phyloP scores from a whole-genome alignment of 1,139 yeast species.

The Pichia sp. region DNA sequence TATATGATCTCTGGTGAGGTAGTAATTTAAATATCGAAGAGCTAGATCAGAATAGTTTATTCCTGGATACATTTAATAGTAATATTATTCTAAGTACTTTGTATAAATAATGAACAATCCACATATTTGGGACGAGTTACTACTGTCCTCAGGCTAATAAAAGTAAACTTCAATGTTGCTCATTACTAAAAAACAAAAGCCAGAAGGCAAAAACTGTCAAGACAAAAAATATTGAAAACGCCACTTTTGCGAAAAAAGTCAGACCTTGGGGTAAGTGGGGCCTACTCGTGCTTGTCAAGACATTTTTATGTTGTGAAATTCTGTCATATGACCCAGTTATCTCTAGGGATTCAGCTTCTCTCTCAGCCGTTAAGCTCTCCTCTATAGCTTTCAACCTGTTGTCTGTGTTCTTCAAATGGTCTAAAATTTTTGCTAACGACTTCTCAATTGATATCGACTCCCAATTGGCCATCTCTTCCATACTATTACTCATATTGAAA shows the following conservation, averaged over 20 bases:
- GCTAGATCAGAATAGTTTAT: background rate
- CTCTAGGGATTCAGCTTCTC: background rate
- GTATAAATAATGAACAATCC: background rate
- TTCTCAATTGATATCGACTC: background rate
- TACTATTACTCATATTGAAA: background rate
- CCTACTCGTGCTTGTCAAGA: background rate
- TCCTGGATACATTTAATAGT: background rate
- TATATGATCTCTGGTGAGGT: background rate
- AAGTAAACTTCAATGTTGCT: background rate
- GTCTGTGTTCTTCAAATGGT: background rate
- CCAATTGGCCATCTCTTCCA: background rate
- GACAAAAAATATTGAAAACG: background rate
- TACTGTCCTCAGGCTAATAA: background rate
- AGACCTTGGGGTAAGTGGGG: background rate
- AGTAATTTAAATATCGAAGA: background rate
- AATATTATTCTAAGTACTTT: background rate
- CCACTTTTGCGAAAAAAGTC: background rate
- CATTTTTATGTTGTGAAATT: background rate
- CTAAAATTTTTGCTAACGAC: background rate
- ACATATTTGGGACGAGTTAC: background rate
- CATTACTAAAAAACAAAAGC: background rate
- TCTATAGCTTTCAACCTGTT: background rate
- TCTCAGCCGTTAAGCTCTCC: background rate
- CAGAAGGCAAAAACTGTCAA: background rate
- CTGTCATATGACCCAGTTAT: background rate